Evolutionary conservation across 345 rosid species (phyloP).

Genomic region (thale cress (Arabidopsis thaliana)): DNA sequence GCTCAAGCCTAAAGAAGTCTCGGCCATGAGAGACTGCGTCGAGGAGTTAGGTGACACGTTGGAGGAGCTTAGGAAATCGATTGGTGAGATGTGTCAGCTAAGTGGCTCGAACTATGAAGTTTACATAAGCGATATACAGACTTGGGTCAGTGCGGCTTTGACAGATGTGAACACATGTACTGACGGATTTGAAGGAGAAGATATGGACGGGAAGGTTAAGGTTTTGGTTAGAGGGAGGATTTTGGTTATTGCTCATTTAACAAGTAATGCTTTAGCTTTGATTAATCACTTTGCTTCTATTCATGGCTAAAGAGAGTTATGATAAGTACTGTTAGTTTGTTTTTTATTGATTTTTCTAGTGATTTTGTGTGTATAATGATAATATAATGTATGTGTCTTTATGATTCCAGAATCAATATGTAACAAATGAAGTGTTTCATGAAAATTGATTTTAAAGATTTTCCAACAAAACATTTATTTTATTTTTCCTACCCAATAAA

Average conservation of each 20-base stretch:
- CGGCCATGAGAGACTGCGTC: constrained; percentile 70
- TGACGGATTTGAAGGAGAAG: constrained; percentile 63
- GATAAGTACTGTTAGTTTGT: not conserved
- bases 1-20: constrained; percentile 55
- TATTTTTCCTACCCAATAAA: not conserved
- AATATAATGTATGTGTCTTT: constrained; percentile 19
- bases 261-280: constrained; percentile 82
- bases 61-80: constrained; percentile 62
- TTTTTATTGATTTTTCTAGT: not conserved
- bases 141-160: constrained; percentile 86
- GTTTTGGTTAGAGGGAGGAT: constrained; percentile 50
- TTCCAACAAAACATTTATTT: constrained; percentile 4
- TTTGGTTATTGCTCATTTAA: constrained; percentile 58
- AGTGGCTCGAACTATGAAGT: constrained; percentile 45
- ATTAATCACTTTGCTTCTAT: constrained; percentile 63
- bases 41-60: constrained; percentile 65
- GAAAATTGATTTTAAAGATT: not conserved
- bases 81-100: constrained; percentile 55
- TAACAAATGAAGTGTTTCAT: constrained; percentile 5
- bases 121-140: constrained; percentile 61
- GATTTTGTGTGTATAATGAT: constrained; percentile 15
- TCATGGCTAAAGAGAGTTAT: constrained; percentile 41
- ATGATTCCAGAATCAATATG: constrained; percentile 14
- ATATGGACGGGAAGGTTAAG: constrained; percentile 52
- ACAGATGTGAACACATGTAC: constrained; percentile 73